Evolutionary conservation across 305 asterid species (phyloP).

Genomic region (Solanum aculeatissimum): DNA sequence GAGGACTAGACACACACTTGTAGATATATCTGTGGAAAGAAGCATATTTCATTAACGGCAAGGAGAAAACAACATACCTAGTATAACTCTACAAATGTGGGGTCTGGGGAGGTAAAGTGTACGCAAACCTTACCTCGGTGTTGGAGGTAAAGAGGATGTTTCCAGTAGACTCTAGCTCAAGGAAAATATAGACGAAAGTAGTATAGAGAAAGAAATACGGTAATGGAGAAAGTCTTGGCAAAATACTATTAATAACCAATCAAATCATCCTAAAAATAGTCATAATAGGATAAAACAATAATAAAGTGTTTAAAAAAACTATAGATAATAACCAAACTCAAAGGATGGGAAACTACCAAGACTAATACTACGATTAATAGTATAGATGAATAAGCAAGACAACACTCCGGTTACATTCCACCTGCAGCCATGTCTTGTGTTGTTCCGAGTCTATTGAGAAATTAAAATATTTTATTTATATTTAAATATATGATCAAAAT

Average conservation of each 20-base stretch:
- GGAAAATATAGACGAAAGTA: neutral
- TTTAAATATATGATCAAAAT: no score
- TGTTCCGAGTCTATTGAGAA: conserved; percentile 55
- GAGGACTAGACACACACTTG: neutral
- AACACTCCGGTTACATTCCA: conserved; percentile 19
- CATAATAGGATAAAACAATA: no score
- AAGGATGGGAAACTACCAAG: neutral
- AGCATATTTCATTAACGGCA: neutral
- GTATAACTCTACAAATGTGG: neutral
- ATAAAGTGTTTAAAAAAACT: neutral
- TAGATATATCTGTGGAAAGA: neutral
- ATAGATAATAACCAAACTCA: neutral
- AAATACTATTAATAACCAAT: neutral
- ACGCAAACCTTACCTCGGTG: neutral
- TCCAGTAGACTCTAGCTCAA: neutral
- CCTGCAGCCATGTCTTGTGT: conserved; percentile 87
- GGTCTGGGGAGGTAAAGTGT: neutral
- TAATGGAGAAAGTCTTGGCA: neutral
- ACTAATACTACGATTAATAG: neutral
- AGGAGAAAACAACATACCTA: neutral
- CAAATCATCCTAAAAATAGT: neutral
- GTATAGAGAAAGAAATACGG: neutral
- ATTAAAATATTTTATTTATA: no score
- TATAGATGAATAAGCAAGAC: neutral
- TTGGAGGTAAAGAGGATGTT: neutral